Evolutionary conservation across 1,139 yeast species (phyloP).

Genomic region (Diutina neorugosa): DNA sequence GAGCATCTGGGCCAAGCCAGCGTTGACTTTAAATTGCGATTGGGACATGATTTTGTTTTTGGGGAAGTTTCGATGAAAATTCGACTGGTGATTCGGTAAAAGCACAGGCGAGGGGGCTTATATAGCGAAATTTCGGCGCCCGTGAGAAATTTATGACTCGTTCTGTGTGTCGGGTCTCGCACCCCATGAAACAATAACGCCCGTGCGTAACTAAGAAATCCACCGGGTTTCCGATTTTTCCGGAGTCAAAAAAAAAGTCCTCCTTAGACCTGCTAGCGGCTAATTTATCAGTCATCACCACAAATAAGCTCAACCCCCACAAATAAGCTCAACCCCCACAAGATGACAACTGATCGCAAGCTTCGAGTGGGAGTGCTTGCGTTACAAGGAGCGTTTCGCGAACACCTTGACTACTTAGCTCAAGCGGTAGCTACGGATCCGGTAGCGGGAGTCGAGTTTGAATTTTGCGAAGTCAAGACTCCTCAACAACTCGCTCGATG

Average conservation of each 20-base stretch:
- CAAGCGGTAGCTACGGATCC: slow-evolving; percentile 19
- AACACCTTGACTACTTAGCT: slow-evolving; percentile 48
- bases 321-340: too few species aligned
- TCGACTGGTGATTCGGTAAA: background rate
- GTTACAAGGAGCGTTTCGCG: slow-evolving; percentile 70
- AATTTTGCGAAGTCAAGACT: slow-evolving; percentile 42
- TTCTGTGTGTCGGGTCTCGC: background rate
- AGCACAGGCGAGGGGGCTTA: background rate
- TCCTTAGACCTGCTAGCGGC: too few species aligned
- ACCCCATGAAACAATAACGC: background rate
- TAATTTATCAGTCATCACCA: too few species aligned
- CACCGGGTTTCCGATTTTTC: too few species aligned
- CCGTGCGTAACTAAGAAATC: background rate
- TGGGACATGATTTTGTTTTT: slow-evolving; percentile 6
- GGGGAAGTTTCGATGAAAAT: too few species aligned
- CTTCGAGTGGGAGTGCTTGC: slow-evolving; percentile 55
- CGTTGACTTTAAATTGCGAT: slow-evolving; percentile 52
- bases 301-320: too few species aligned
- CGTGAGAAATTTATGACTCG: background rate
- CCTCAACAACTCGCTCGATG: slow-evolving; percentile 35
- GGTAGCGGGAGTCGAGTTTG: slow-evolving; percentile 12
- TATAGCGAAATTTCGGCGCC: background rate
- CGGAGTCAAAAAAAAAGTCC: too few species aligned
- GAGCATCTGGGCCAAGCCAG: slow-evolving; percentile 82
- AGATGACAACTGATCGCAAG: background rate